Conservation (phyloP, 495 filamentous ascomycete genomes). For the Neurospora hispaniola region DNA sequence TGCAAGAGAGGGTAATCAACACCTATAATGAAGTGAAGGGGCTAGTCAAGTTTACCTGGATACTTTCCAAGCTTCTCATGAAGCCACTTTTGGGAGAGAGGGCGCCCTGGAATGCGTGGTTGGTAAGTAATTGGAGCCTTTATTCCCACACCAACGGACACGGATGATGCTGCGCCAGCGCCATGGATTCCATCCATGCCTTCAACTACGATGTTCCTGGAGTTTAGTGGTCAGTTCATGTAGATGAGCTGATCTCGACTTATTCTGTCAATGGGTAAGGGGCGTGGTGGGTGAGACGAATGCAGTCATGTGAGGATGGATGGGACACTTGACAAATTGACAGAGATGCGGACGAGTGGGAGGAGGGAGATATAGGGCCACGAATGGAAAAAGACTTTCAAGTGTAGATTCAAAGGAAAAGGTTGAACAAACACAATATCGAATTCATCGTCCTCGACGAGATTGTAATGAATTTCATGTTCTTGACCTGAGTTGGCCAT, state of each 20-base stretch:
- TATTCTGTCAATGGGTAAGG: neutral
- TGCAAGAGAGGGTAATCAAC: neutral
- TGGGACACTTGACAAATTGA: neutral
- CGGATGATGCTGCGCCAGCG: neutral
- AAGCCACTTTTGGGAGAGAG: conserved; percentile 4
- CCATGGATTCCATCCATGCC: conserved; percentile 3
- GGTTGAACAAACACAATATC: conserved; percentile 31
- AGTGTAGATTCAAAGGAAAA: neutral
- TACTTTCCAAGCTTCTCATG: conserved; percentile 16
- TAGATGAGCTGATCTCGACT: neutral
- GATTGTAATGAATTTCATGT: conserved; percentile 17
- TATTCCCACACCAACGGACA: neutral
- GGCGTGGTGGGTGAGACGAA: neutral
- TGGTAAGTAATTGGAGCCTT: neutral
- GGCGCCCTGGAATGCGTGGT: neutral
- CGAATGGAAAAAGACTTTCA: neutral
- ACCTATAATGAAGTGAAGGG: neutral
- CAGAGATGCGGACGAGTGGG: neutral
- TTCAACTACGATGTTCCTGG: neutral
- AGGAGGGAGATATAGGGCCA: neutral
- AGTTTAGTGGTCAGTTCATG: neutral
- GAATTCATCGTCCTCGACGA: conserved; percentile 35
- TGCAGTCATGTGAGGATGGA: neutral
- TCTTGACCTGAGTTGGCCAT: neutral
- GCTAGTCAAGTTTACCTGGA: conserved; percentile 12